phyloP scores from a whole-genome alignment of 768 basidiomycete genomes.

The Thelephora ganbajun region DNA sequence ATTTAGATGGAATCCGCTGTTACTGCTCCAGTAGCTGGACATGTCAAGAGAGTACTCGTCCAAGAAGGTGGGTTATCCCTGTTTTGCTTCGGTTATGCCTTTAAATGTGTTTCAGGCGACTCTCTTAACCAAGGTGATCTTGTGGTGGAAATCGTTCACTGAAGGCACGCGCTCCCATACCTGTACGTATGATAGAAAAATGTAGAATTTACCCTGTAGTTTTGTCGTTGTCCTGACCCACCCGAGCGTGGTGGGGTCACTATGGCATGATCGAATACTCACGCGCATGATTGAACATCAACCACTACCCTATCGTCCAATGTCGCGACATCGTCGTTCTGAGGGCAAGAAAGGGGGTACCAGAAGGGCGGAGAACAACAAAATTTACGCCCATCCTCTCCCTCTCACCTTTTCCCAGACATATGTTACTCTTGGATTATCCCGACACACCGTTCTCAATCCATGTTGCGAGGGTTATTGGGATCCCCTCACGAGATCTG shows the following conservation, averaged over 20 bases:
- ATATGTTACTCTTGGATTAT: conserved; percentile 16
- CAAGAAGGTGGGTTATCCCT: conserved; percentile 48
- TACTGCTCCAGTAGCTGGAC: conserved; percentile 91
- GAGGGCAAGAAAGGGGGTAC: conserved; percentile 32
- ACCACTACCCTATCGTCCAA: neutral
- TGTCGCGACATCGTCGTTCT: neutral
- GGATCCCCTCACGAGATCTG: conserved; percentile 69
- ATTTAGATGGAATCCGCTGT: conserved; percentile 93
- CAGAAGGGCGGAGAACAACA: conserved; percentile 48
- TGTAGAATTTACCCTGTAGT: no score
- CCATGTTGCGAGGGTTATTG: conserved; percentile 68
- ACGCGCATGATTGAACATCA: neutral
- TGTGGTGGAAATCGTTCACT: conserved; percentile 77
- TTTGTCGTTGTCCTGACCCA: no score
- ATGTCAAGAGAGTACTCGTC: conserved; percentile 87
- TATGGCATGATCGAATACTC: neutral
- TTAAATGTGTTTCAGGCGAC: conserved; percentile 41
- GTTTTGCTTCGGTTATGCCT: conserved; percentile 3
- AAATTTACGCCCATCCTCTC: conserved; percentile 58
- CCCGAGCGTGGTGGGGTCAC: neutral
- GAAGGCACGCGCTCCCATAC: conserved; percentile 4
- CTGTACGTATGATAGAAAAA: no score
- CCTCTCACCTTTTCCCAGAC: conserved; percentile 39
- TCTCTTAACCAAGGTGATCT: conserved; percentile 92
- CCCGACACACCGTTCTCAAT: conserved; percentile 41